Percentiles rank a stretch among this genome's conserved stretches.
phyloP scores from a whole-genome alignment of 495 filamentous ascomycete species.

The Neurospora hispaniola region DNA sequence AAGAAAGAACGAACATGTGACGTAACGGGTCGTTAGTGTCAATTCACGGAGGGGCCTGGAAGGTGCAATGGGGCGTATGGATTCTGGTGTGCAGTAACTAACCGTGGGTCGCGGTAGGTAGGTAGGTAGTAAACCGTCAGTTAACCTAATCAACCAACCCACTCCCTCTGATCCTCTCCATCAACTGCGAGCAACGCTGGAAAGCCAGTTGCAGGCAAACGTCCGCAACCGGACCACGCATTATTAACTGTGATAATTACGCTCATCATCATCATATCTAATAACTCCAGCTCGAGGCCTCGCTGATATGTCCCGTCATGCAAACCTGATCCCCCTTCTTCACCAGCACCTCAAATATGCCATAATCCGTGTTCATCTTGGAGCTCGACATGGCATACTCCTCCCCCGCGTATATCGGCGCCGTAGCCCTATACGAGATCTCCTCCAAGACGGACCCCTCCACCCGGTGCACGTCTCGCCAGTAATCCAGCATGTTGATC shows the following conservation, averaged over 20 bases:
- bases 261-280: neutral
- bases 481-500: slow-evolving; percentile 53
- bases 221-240: neutral
- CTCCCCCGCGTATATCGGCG: slow-evolving; percentile 51
- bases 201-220: too few relatives aligned
- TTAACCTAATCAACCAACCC: too few relatives aligned
- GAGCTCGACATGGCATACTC: slow-evolving; percentile 24
- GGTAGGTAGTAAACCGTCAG: too few relatives aligned
- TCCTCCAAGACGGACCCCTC: slow-evolving; percentile 7
- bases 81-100: too few relatives aligned
- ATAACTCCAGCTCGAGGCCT: neutral
- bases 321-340: neutral
- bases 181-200: too few relatives aligned
- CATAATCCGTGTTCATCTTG: neutral
- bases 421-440: slow-evolving; percentile 46
- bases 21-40: neutral
- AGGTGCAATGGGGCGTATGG: too few relatives aligned
- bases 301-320: neutral
- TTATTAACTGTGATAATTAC: neutral
- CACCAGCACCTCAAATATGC: neutral
- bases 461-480: slow-evolving; percentile 39
- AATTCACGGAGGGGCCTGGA: neutral
- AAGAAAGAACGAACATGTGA: neutral
- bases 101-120: too few relatives aligned
- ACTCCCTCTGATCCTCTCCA: too few relatives aligned